Base-by-base conservation (phyloP, 2,329 filamentous ascomycete species). In the Ophiocordyceps camponoti-floridani region DNA sequence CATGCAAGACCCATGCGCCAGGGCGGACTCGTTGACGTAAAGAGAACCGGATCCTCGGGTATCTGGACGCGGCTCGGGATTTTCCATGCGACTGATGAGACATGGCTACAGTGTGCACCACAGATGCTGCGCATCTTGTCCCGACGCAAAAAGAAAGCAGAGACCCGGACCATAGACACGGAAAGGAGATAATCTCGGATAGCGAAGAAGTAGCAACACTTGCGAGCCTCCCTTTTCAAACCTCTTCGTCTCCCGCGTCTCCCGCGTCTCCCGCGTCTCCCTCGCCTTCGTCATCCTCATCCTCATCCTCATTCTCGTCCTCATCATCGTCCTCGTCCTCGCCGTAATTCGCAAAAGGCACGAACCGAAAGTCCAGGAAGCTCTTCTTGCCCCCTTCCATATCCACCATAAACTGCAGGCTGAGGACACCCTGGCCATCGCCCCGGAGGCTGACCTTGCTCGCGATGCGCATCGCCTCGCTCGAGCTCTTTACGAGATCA, bases 361-460 rank as follows among this genome's bases (percentile, higher is more conserved):
- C 79, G 56, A 91, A 85, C 18, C 82, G 71, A 59, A 89, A 93
- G 59, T 91, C 84, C 23, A 91, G 70, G 62, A 89, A 93, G 53
- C 78, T 84, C 37, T 78, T 68, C 23, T 70, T 69, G 5, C 74
- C 72, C 7, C 74, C 73, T 49, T 91, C 85, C 40, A 88, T 70
- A 57, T 95, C 86, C 14, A 98, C 81, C 82, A 98, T 91, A 55
- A 96, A 95, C 57, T 98, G 91, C 58, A 96, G 65, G 61, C 85
- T 95, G 50, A 98, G 62, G 28, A 98, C 89, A 0, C 91, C 89
- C 58, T 94, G 85, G 2, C 75, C 71, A 61, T 98, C 91, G 0
- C 86, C 82, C 14, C 91, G 73, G 48, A 98, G 73, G 57, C 87
- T 94, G 47, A 96, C 88, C 62, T 96, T 98, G 55, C 75, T 88